Evolutionary conservation across 2,329 filamentous ascomycete genomes (phyloP).

Genomic region (Didymella keratinophila): DNA sequence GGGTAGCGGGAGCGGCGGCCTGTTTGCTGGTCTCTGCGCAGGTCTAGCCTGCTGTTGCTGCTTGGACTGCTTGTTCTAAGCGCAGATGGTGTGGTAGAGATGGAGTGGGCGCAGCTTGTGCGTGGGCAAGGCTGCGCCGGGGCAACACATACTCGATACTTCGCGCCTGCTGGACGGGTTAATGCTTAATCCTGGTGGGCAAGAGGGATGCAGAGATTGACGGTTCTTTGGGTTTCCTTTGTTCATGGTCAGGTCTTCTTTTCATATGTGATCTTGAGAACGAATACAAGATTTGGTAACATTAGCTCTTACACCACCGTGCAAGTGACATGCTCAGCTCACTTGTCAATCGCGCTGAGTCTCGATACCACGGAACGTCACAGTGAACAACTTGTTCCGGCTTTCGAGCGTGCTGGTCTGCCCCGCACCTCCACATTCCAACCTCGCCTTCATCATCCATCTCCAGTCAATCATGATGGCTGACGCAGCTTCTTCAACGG

Average conservation of each 20-base stretch:
- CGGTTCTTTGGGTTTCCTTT: conserved; percentile 4
- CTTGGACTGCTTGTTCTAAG: conserved; percentile 60
- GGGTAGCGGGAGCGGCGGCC: conserved; percentile 47
- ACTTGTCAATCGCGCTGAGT: neutral
- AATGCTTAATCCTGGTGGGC: conserved; percentile 18
- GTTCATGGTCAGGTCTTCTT: conserved; percentile 4
- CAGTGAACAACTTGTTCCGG: conserved; percentile 1
- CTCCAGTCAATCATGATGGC: conserved; percentile 6
- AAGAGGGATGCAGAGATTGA: conserved; percentile 8
- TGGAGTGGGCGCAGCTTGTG: neutral
- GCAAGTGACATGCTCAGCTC: neutral
- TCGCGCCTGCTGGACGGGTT: conserved; percentile 23
- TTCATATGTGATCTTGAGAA: conserved; percentile 5
- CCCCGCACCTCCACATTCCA: conserved; percentile 18
- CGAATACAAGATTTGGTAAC: neutral
- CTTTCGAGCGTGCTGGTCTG: conserved; percentile 2
- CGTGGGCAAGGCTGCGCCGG: neutral
- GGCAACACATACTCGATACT: conserved; percentile 12
- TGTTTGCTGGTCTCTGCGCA: conserved; percentile 55
- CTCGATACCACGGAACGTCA: conserved; percentile 1
- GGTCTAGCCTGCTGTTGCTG: conserved; percentile 61
- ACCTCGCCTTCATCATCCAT: conserved; percentile 4
- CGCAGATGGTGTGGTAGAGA: neutral
- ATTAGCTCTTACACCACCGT: neutral
- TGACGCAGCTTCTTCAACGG: conserved; percentile 9